Percentiles rank a stretch among this genome's conserved stretches.
Conservation (phyloP, 1,139 yeast species). For the Candida tunisiensis region DNA sequence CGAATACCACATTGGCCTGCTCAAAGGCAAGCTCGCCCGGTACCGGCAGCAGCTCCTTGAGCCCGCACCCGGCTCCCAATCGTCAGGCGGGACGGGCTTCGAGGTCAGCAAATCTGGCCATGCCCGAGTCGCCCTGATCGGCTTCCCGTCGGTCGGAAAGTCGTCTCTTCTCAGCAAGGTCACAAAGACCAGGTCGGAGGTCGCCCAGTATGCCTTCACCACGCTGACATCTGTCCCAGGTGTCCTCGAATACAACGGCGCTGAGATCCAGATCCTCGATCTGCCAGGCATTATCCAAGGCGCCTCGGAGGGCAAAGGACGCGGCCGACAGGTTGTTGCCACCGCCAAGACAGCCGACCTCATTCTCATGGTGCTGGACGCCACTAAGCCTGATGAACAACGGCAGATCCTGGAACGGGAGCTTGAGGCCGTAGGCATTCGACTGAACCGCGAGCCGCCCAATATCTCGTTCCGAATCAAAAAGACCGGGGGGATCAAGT, state of each 20-base stretch:
- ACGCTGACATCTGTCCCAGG: conserved; percentile 96
- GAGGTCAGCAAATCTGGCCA: conserved; percentile 95
- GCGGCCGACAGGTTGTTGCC: conserved; percentile 94
- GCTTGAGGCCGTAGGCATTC: conserved; percentile 83
- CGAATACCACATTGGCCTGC: conserved; percentile 84
- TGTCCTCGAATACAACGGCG: conserved; percentile 84
- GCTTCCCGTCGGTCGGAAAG: conserved; percentile 96
- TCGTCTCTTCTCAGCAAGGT: conserved; percentile 73
- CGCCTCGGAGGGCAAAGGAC: conserved; percentile 93
- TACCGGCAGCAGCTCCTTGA: conserved; percentile 83
- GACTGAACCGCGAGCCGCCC: conserved; percentile 70
- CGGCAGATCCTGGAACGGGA: conserved; percentile 75
- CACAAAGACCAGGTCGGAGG: conserved; percentile 86
- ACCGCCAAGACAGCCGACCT: conserved; percentile 92
- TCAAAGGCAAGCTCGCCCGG: conserved; percentile 91
- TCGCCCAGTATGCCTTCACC: conserved; percentile 91
- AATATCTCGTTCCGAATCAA: conserved; percentile 65
- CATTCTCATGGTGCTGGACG: conserved; percentile 86
- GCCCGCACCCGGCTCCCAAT: conserved; percentile 63
- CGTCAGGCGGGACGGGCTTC: conserved; percentile 79
- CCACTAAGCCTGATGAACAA: conserved; percentile 85
- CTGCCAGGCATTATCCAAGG: conserved; percentile 95
- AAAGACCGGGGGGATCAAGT: conserved; percentile 82
- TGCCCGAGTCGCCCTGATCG: conserved; percentile 88
- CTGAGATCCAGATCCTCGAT: conserved; percentile 92